A percentile compares a stretch with the other conserved stretches of the same genome.
These are phyloP conservation scores for Colletotrichum tofieldiae DNA, from an alignment of 2,329 filamentous ascomycete genomes.

Conservation along the genomic window DNA sequence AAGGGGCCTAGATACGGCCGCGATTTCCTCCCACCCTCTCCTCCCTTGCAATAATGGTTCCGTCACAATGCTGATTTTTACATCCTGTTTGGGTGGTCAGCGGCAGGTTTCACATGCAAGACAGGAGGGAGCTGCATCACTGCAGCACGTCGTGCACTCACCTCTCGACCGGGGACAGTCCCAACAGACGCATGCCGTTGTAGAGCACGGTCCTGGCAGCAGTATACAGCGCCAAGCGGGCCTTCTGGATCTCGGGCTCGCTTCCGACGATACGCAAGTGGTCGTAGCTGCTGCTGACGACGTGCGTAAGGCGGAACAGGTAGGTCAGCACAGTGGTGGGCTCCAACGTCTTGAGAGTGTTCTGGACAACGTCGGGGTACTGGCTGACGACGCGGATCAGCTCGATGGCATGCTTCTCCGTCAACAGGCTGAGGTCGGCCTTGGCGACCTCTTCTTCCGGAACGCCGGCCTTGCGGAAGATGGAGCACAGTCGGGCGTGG, in stretches of 20 bases:
- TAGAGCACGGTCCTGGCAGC: conserved; percentile 81
- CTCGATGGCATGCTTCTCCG: conserved; percentile 80
- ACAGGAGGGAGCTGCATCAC: background rate
- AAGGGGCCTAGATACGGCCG: background rate
- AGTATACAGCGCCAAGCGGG: conserved; percentile 84
- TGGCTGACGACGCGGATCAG: conserved; percentile 83
- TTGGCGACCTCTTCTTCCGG: conserved; percentile 70
- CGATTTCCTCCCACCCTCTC: conserved; percentile 12
- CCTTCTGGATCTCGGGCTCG: conserved; percentile 79
- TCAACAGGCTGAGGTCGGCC: conserved; percentile 78
- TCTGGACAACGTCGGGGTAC: conserved; percentile 88
- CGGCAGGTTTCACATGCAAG: conserved; percentile 30
- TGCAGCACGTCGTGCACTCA: conserved; percentile 25
- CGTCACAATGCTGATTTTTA: conserved; percentile 17
- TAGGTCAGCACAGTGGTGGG: conserved; percentile 73
- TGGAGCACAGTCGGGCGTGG: conserved; percentile 79
- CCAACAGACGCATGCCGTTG: conserved; percentile 88
- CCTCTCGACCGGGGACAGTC: conserved; percentile 80
- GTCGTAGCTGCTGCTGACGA: conserved; percentile 85
- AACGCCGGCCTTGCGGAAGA: conserved; percentile 70
- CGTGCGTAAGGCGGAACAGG: conserved; percentile 89
- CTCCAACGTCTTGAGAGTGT: conserved; percentile 88
- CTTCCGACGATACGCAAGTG: conserved; percentile 86
- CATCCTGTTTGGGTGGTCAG: conserved; percentile 39
- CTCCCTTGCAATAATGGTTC: background rate